Percentiles rank a stretch among this genome's conserved stretches.
Evolutionary conservation across 1,284 basidiomycete genomes (phyloP).

Genomic region (Marasmius sp.): DNA sequence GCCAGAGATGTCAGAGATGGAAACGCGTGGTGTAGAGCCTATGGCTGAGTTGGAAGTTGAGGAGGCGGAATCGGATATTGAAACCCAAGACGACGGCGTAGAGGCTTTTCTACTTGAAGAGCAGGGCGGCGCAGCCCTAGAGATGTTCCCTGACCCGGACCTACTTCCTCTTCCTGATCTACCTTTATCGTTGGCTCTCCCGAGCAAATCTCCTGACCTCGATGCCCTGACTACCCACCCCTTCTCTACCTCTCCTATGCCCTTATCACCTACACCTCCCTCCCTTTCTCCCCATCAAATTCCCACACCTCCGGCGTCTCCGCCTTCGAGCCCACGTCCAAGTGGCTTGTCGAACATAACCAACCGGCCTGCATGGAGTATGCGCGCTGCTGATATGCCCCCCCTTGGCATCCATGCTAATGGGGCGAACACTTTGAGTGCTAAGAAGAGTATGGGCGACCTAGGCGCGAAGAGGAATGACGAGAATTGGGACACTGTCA

Average conservation of each 20-base stretch:
- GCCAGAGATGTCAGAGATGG: background rate
- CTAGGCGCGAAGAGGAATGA: background rate
- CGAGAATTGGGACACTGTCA: constrained; percentile 1
- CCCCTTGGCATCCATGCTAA: constrained; percentile 17
- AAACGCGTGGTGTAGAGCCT: background rate
- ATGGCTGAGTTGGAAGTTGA: background rate
- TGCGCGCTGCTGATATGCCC: constrained; percentile 21
- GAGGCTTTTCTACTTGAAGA: background rate
- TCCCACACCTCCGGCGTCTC: constrained; percentile 13
- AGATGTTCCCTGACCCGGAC: constrained; percentile 13
- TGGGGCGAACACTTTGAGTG: background rate
- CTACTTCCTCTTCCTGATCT: constrained; percentile 7
- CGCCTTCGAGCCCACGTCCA: background rate
- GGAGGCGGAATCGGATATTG: background rate
- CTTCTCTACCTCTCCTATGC: background rate
- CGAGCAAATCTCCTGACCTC: background rate
- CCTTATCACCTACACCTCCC: background rate
- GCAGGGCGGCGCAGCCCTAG: background rate
- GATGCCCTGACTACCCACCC: background rate
- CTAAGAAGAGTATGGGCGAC: background rate
- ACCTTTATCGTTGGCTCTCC: background rate
- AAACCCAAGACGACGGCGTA: background rate
- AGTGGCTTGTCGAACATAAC: background rate
- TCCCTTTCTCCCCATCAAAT: constrained; percentile 1
- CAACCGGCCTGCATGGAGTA: constrained; percentile 20